Percentiles rank a stretch among this genome's conserved stretches.
Conservation (phyloP, 2,329 filamentous ascomycete species). For the Hysterium pulicare region DNA sequence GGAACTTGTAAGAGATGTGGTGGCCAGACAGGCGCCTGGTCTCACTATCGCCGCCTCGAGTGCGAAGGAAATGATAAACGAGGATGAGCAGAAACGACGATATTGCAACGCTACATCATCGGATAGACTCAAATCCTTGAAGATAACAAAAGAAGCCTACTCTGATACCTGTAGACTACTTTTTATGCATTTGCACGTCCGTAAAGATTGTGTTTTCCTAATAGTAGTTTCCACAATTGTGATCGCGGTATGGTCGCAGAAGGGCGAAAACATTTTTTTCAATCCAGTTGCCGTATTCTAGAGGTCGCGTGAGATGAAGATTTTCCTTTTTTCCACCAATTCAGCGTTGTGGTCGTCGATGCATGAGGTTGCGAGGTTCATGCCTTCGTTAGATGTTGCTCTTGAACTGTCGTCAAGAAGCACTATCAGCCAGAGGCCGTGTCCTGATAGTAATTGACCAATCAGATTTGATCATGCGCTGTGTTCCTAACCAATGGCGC, state of each 20-base stretch:
- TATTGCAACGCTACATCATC: neutral
- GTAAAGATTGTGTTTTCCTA: neutral
- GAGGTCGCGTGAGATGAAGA: neutral
- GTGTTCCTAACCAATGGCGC: neutral
- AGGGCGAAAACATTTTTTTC: neutral
- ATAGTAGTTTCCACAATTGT: neutral
- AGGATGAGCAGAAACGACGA: neutral
- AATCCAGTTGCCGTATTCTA: neutral
- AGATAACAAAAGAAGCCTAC: neutral
- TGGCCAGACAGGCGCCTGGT: slow-evolving; percentile 3
- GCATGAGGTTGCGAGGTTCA: slow-evolving; percentile 6
- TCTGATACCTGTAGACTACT: neutral
- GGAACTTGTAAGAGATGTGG: slow-evolving; percentile 4
- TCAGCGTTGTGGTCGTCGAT: neutral
- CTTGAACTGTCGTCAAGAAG: neutral
- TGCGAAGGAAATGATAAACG: slow-evolving; percentile 6
- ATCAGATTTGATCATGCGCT: neutral
- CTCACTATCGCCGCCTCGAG: slow-evolving; percentile 2
- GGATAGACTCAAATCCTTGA: neutral
- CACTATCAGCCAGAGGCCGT: neutral
- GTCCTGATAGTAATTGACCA: neutral
- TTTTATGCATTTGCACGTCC: neutral
- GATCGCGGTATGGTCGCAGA: neutral
- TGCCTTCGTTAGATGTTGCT: slow-evolving; percentile 9
- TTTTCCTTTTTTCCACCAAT: neutral